Base-by-base conservation (phyloP, 2,329 filamentous ascomycete species). In the Monosporascus ibericus region DNA sequence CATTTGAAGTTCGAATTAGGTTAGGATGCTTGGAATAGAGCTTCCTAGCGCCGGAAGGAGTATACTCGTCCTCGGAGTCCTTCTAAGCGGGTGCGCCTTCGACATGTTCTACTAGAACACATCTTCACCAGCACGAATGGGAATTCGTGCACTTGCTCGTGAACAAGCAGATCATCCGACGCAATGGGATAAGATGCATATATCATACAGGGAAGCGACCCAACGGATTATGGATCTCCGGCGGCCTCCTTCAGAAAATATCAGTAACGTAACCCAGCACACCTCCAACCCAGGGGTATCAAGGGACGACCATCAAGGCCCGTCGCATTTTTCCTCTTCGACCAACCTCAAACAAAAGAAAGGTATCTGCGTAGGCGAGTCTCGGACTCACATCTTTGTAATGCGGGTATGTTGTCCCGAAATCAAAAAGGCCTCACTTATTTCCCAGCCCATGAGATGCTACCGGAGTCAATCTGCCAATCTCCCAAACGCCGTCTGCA, bases 221-320 rank as follows among this genome's bases (percentile, higher is more conserved):
- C 9, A 34, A 5, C 30, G 11, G 30, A 34, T 34, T 14, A 14
- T 14, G 30, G 30, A 34, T 5, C 11, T 14, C 11, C 30, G 14
- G 30, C 11, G 5, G 30, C 8, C 30, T 34, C 9, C 30, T 14
- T 34, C 30, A 34, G 30, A 34, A 30, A 18, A 18, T 9, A 39
- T 42, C 39, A 42, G 8, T 24, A 42, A 18, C 5, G 9, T 14
- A 42, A 42, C 22, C 39, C 39, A 20, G 20, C 39, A 42, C 39
- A 6, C 18, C 39, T 42, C 39, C 18, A 42, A 42, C 39, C 39
- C 39, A 42, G 39, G 39, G 39, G 39, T 42, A 42, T 42, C 47
- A 55, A 55, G 54, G 50, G 46, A 54, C 42, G 48, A 51, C 56
- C 58, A 50, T 60, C 59, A 58, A 61, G 56, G 56, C 55, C 34